Percentiles rank a stretch among this genome's conserved stretches.
These are phyloP conservation scores for Lactifluus rugatus DNA, from an alignment of 768 basidiomycete genomes.

Conservation along the genomic window DNA sequence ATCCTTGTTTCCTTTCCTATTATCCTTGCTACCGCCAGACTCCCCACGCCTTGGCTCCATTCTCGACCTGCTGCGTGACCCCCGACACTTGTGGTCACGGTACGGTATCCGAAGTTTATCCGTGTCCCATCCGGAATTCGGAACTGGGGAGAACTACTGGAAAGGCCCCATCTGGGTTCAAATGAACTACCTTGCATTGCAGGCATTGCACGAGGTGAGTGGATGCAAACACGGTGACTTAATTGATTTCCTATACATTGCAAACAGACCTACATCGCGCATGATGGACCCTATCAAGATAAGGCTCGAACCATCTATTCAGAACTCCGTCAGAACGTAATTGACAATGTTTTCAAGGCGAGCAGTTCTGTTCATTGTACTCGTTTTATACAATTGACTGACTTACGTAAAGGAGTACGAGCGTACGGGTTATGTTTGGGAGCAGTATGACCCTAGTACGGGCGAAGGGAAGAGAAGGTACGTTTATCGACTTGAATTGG, in stretches of 20 bases:
- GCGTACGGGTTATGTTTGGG: constrained; percentile 93
- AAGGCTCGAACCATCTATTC: constrained; percentile 71
- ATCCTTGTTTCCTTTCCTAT: constrained; percentile 87
- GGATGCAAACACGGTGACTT: not conserved
- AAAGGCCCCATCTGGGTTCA: constrained; percentile 95
- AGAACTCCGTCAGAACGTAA: constrained; percentile 70
- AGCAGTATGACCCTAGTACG: constrained; percentile 82
- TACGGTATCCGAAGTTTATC: constrained; percentile 86
- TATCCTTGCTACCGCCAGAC: constrained; percentile 63
- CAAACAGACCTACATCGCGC: constrained; percentile 74
- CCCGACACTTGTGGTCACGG: constrained; percentile 82
- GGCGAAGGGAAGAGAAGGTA: constrained; percentile 83
- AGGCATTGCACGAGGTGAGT: constrained; percentile 64
- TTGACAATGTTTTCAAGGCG: constrained; percentile 73
- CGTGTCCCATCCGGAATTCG: constrained; percentile 82
- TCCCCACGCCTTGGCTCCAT: constrained; percentile 78
- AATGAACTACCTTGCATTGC: constrained; percentile 89
- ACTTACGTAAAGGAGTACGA: constrained; percentile 61
- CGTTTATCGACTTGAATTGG: not conserved
- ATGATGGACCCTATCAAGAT: constrained; percentile 72
- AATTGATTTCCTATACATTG: not conserved
- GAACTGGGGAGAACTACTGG: constrained; percentile 95
- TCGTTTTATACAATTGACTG: not conserved
- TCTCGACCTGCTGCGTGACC: constrained; percentile 70
- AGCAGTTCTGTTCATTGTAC: constrained; percentile 10